phyloP scores from a whole-genome alignment of 768 basidiomycete species.

The Mycena belliarum region DNA sequence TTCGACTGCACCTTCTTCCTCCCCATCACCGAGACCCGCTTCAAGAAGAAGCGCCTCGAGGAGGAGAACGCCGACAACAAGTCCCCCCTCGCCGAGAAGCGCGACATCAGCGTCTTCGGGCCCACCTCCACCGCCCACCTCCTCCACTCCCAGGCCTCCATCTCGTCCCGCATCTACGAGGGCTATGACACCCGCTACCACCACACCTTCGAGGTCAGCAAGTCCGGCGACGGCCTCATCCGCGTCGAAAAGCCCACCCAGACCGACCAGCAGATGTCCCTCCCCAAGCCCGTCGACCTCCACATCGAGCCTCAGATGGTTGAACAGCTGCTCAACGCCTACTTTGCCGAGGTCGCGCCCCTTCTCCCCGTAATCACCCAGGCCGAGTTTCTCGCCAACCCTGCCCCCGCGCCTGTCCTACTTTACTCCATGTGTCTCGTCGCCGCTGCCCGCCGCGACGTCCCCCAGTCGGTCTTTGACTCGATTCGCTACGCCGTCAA shows the following conservation, averaged over 20 bases:
- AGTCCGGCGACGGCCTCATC: slow-evolving; percentile 86
- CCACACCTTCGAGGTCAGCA: slow-evolving; percentile 84
- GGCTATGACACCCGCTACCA: slow-evolving; percentile 86
- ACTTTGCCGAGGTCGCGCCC: slow-evolving; percentile 89
- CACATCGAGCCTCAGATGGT: slow-evolving; percentile 78
- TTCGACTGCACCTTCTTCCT: slow-evolving; percentile 98
- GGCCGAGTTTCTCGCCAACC: slow-evolving; percentile 79
- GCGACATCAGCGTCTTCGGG: slow-evolving; percentile 68
- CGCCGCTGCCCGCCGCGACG: slow-evolving; percentile 81
- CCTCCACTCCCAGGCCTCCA: slow-evolving; percentile 84
- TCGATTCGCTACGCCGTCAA: slow-evolving; percentile 88
- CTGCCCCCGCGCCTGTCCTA: slow-evolving; percentile 76
- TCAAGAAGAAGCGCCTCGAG: slow-evolving; percentile 92
- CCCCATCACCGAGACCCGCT: slow-evolving; percentile 97
- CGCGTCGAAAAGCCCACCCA: slow-evolving; percentile 65
- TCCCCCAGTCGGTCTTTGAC: slow-evolving; percentile 86
- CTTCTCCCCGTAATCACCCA: slow-evolving; percentile 87
- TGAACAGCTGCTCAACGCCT: slow-evolving; percentile 84
- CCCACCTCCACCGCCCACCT: slow-evolving; percentile 87
- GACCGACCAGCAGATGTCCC: slow-evolving; percentile 54
- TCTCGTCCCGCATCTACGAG: slow-evolving; percentile 85
- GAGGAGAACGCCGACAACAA: slow-evolving; percentile 40
- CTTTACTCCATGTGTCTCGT: slow-evolving; percentile 95
- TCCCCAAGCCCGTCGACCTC: slow-evolving; percentile 67
- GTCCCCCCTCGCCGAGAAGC: slow-evolving; percentile 30